These are phyloP conservation scores for Apophysomyces variabilis DNA, from an alignment of 371 early-diverging fungal species.

Conservation along the genomic window DNA sequence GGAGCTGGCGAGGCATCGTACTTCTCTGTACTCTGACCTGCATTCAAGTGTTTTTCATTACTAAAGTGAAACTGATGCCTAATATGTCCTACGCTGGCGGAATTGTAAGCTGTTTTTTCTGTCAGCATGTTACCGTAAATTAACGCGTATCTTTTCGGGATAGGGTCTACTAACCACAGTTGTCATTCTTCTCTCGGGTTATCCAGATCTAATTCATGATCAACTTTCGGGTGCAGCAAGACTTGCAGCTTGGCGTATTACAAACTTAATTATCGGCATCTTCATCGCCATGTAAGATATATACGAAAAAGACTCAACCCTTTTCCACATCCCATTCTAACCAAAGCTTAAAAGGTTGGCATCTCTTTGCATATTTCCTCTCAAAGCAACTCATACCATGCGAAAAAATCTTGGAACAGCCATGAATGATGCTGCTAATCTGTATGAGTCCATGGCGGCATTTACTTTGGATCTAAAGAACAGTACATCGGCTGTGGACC, in stretches of 20 bases:
- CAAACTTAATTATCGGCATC: slow-evolving; percentile 40
- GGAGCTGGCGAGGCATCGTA: slow-evolving; percentile 33
- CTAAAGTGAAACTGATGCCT: slow-evolving; percentile 36
- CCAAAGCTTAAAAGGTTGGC: slow-evolving; percentile 13
- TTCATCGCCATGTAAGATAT: slow-evolving; percentile 38
- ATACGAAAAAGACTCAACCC: background rate
- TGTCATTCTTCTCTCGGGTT: slow-evolving; percentile 40
- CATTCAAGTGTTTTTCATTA: slow-evolving; percentile 40
- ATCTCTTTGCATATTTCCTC: slow-evolving; percentile 39
- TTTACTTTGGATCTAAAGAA: slow-evolving; percentile 33
- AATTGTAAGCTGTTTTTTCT: slow-evolving; percentile 31
- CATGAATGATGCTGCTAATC: slow-evolving; percentile 38
- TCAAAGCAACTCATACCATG: slow-evolving; percentile 37
- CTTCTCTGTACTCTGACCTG: slow-evolving; percentile 35
- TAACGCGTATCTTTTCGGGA: background rate
- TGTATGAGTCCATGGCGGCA: slow-evolving; percentile 35
- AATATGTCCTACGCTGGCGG: slow-evolving; percentile 40
- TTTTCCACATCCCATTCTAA: background rate
- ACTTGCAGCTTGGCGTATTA: slow-evolving; percentile 39
- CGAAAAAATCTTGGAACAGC: slow-evolving; percentile 41
- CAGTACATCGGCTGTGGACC: slow-evolving; percentile 8
- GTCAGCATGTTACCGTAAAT: background rate
- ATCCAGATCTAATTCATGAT: slow-evolving; percentile 34
- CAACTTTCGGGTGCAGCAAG: slow-evolving; percentile 27
- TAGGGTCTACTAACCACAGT: slow-evolving; percentile 40